Base-by-base conservation (phyloP, 768 basidiomycete genomes). In the Termitomyces bulborhizus region DNA sequence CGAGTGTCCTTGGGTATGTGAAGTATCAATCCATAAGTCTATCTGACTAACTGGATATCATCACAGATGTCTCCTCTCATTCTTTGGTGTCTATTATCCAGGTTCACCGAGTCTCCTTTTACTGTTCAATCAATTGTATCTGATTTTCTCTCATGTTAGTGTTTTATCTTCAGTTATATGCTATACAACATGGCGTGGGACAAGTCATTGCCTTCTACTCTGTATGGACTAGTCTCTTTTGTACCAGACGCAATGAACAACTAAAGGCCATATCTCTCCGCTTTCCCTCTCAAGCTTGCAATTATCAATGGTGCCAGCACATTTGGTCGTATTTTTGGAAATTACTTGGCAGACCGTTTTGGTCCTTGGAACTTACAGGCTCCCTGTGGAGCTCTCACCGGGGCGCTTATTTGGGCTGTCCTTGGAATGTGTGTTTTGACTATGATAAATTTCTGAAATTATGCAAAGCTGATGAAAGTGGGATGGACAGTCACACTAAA, bases 281-380 rank as follows among this genome's bases (percentile, higher is more conserved):
- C n/a, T n/a, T n/a, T n/a, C n/a, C 8, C 8, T 8, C 8, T 32
- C 8, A 7, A 76, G 73, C 55, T 76, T 32, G 68, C 74, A 9
- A 66, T 74, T 32, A 46, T 73, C 44, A 73, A 73, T 51, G 64
- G 69, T 3, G 60, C 69, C 4, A 65, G 70, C 8, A 59, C 65
- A 21, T 46, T 76, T 34, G 73, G 71, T 34, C 72, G 73, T 7
- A 61, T 73, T 26, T 62, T 60, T 5, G 67, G 66, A 15, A 73
- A 68, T 36, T 63, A 68, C 45, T 60, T 71, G 4, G 75, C 75
- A 31, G 74, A 54, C 24, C 45, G 27, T 16, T 54, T 58, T 5
- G 57, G 57, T 7, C 57, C 70, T 18, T 76, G 71, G 69, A 73
- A 74, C 46, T 45, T 73, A 12, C 52, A 53, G 12, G 6, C n/a